Evolutionary conservation across 306 rosid species (phyloP).

Genomic region (Pterocarpus santalinus): DNA sequence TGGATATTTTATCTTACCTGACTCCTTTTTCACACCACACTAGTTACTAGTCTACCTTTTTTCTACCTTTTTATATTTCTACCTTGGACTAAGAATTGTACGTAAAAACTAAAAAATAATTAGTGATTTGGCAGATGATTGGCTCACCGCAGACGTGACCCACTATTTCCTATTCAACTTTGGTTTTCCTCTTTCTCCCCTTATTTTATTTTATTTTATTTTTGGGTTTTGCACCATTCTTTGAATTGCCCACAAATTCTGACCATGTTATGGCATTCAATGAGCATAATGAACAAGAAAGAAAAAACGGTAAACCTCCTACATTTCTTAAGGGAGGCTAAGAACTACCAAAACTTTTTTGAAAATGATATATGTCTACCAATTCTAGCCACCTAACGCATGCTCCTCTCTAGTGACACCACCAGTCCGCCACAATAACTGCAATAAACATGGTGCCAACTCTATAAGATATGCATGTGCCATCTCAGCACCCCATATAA

Average conservation of each 20-base stretch:
- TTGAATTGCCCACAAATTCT: slow-evolving; percentile 50
- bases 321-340: neutral
- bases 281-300: slow-evolving; percentile 25
- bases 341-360: neutral
- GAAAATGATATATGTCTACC: slow-evolving; percentile 7
- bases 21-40: too few species aligned
- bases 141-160: neutral
- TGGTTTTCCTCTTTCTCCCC: neutral
- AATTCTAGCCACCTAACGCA: neutral
- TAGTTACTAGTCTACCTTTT: too few species aligned
- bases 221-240: slow-evolving; percentile 20
- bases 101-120: neutral
- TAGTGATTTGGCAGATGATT: neutral
- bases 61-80: too few species aligned
- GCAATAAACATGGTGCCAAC: neutral
- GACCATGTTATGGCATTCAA: slow-evolving; percentile 41
- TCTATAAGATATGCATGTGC: slow-evolving; percentile 25
- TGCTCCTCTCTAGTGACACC: neutral
- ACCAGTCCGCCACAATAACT: neutral
- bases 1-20: too few species aligned
- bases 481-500: slow-evolving; percentile 10
- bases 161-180: neutral
- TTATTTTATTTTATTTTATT: too few species aligned
- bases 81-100: neutral
- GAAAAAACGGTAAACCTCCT: neutral